Percentiles rank a stretch among this genome's conserved stretches.
phyloP scores from a whole-genome alignment of 2,329 filamentous ascomycete genomes.

The Colletotrichum acutatum region DNA sequence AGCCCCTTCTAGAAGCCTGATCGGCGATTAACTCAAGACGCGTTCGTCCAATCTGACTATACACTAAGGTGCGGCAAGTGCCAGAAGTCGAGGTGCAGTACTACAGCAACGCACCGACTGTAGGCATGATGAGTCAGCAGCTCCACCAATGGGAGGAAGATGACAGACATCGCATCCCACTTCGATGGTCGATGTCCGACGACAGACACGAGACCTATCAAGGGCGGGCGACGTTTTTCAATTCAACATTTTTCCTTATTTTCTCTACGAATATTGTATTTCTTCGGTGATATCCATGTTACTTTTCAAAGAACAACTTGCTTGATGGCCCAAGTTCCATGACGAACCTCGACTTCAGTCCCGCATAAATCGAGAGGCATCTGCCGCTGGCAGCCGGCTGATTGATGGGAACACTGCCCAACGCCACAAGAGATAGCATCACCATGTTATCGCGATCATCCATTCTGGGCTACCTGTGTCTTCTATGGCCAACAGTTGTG shows the following conservation, averaged over 20 bases:
- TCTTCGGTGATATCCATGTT: slow-evolving; percentile 4
- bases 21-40: slow-evolving; percentile 3
- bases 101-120: no score
- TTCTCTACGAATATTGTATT: not conserved
- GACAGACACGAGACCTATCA: slow-evolving; percentile 21
- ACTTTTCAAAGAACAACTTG: not conserved
- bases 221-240: slow-evolving; percentile 4
- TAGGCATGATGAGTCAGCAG: slow-evolving; percentile 15
- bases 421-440: slow-evolving; percentile 24
- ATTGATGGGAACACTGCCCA: slow-evolving; percentile 37
- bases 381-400: slow-evolving; percentile 31
- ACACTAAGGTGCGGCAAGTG: not conserved
- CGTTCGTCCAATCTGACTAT: slow-evolving; percentile 24
- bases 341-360: slow-evolving; percentile 18
- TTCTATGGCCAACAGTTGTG: slow-evolving; percentile 52
- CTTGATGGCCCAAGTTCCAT: slow-evolving; percentile 13
- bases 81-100: slow-evolving; percentile 18
- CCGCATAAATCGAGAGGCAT: slow-evolving; percentile 35
- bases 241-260: slow-evolving; percentile 3
- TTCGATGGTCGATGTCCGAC: slow-evolving; percentile 15
- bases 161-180: slow-evolving; percentile 34
- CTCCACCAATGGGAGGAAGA: slow-evolving; percentile 28
- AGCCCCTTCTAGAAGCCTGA: not conserved
- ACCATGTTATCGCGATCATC: slow-evolving; percentile 39
- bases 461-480: slow-evolving; percentile 40